Evolutionary conservation across 345 rosid genomes (phyloP).

Genomic region (Euphorbia lathyris): DNA sequence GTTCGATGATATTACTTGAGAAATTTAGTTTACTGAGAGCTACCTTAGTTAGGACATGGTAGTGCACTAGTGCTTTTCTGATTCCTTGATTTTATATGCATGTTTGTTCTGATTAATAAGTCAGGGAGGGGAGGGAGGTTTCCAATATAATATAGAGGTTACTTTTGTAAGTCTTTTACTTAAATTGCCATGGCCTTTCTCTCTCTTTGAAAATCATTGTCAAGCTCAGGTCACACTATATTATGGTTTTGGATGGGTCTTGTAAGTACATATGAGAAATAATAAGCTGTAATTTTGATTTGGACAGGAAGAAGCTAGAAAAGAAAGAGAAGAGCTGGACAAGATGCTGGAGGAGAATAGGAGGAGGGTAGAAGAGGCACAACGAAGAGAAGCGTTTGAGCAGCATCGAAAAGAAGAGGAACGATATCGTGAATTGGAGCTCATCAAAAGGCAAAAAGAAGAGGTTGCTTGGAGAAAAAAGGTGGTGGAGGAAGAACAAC

Average conservation of each 20-base stretch:
- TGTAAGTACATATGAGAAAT: too few species aligned
- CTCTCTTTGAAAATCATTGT: background rate
- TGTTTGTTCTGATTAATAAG: too few species aligned
- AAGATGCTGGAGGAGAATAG: conserved; percentile 84
- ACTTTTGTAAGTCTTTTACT: too few species aligned
- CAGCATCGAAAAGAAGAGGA: conserved; percentile 79
- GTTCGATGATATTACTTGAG: too few species aligned
- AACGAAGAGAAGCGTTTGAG: conserved; percentile 78
- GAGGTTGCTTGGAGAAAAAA: conserved; percentile 70
- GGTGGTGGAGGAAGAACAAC: conserved; percentile 76
- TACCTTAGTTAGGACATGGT: too few species aligned
- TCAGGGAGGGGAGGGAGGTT: background rate
- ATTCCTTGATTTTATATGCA: too few species aligned
- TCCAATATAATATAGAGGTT: too few species aligned
- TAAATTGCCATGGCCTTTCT: background rate
- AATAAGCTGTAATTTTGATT: background rate
- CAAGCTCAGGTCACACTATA: background rate
- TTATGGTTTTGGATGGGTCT: background rate
- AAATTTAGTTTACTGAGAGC: too few species aligned
- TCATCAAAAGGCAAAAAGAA: conserved; percentile 74
- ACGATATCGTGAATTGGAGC: conserved; percentile 67
- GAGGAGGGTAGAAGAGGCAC: conserved; percentile 82
- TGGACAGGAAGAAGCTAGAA: conserved; percentile 69
- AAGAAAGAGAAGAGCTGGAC: conserved; percentile 81
- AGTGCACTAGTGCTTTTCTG: too few species aligned